Evolutionary conservation across 2,329 filamentous ascomycete genomes (phyloP).

Genomic region (Venturia pyrina): DNA sequence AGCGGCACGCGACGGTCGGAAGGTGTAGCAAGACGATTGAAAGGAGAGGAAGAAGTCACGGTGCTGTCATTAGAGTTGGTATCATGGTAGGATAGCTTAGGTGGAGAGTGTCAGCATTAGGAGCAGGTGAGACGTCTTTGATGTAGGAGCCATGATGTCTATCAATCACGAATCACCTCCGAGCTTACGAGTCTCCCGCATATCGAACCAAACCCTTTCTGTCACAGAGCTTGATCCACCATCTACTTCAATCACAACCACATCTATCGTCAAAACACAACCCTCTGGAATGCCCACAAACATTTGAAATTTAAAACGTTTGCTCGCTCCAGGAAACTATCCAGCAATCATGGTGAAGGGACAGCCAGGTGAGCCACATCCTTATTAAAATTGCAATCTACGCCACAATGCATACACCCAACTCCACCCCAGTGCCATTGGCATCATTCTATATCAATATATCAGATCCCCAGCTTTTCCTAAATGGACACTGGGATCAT

Average conservation of each 20-base stretch:
- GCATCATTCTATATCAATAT: neutral
- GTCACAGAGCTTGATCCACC: neutral
- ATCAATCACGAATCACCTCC: neutral
- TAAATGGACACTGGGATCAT: neutral
- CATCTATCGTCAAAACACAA: neutral
- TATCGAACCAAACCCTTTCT: neutral
- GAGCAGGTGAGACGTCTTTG: neutral
- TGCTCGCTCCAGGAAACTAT: neutral
- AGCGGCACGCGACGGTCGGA: neutral
- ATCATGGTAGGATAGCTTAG: neutral
- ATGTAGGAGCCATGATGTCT: neutral
- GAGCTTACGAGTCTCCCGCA: neutral
- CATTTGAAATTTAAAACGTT: neutral
- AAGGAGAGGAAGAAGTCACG: neutral
- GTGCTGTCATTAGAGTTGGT: too few relatives aligned
- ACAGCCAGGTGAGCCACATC: neutral
- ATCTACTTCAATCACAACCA: neutral
- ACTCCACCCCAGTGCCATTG: neutral
- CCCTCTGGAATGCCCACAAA: neutral
- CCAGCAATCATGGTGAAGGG: neutral
- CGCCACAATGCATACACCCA: neutral
- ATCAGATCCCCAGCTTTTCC: neutral
- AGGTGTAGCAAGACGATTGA: neutral
- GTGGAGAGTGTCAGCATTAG: neutral
- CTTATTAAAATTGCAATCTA: neutral